phyloP scores from a whole-genome alignment of 129 eudicot genomes.

The Calendula officinalis region DNA sequence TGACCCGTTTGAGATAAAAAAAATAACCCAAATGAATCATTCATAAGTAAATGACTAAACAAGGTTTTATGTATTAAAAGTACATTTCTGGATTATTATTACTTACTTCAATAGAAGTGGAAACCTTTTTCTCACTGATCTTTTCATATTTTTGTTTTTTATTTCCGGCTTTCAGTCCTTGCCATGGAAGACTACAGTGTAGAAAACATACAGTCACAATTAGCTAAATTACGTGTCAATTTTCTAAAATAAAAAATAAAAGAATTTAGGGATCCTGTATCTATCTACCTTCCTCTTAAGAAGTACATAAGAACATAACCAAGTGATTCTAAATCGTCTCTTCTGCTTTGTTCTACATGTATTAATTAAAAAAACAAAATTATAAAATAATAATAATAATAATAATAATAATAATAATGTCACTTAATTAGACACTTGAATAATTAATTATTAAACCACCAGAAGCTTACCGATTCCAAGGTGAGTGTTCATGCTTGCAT shows the following conservation, averaged over 20 bases:
- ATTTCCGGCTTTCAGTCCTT: conserved; percentile 91
- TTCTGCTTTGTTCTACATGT: conserved; percentile 82
- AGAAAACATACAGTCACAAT: conserved; percentile 1
- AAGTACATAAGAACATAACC: conserved; percentile 96
- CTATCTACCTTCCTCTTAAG: conserved; percentile 81
- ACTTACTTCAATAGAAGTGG: conserved; percentile 87
- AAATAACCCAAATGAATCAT: too few relatives aligned
- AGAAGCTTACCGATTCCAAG: conserved; percentile 33
- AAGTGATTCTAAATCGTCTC: conserved; percentile 94
- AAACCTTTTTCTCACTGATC: conserved; percentile 87
- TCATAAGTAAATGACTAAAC: too few relatives aligned
- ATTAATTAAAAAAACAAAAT: conserved; percentile 1
- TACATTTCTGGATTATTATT: background rate
- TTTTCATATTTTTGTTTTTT: conserved; percentile 91
- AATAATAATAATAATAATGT: background rate
- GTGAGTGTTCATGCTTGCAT: conserved; percentile 40
- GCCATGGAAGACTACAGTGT: conserved; percentile 82
- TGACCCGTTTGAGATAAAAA: too few relatives aligned
- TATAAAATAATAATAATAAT: background rate
- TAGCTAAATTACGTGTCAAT: background rate
- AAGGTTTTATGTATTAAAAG: background rate
- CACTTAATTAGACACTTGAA: background rate
- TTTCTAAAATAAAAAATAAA: background rate
- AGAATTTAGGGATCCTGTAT: background rate
- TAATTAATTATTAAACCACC: background rate